These are phyloP conservation scores for Ambispora gerdemannii DNA, from an alignment of 192 early-diverging fungal species.

Conservation along the genomic window DNA sequence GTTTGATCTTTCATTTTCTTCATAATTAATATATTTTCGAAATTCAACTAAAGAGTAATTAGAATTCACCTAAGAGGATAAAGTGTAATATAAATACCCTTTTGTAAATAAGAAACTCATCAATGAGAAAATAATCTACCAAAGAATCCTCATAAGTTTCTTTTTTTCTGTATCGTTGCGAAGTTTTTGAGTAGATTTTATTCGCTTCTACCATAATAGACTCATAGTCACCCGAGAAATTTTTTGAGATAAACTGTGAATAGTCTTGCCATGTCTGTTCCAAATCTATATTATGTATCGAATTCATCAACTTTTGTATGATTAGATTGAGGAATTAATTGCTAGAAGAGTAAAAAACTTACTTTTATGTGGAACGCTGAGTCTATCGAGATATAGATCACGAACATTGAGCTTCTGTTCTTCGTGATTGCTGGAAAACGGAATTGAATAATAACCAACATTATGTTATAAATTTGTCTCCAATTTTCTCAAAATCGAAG, in stretches of 20 bases:
- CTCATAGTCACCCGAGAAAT: slow-evolving; percentile 56
- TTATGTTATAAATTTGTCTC: too few species aligned
- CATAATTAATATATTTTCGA: slow-evolving; percentile 50
- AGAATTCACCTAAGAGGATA: slow-evolving; percentile 18
- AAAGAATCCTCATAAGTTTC: slow-evolving; percentile 54
- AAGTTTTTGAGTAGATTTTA: slow-evolving; percentile 41
- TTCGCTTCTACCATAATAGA: slow-evolving; percentile 47
- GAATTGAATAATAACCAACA: background rate
- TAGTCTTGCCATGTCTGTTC: slow-evolving; percentile 60
- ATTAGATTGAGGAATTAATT: too few species aligned
- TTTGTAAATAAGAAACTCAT: too few species aligned
- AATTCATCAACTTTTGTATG: too few species aligned
- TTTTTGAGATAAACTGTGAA: slow-evolving; percentile 59
- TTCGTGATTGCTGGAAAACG: background rate
- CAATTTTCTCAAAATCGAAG: too few species aligned
- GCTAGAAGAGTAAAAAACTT: too few species aligned
- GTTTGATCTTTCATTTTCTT: slow-evolving; percentile 32
- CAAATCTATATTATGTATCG: slow-evolving; percentile 45
- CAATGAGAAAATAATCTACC: slow-evolving; percentile 36
- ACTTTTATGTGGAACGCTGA: slow-evolving; percentile 47
- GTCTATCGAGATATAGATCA: slow-evolving; percentile 40
- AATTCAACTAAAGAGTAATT: slow-evolving; percentile 45
- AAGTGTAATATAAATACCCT: background rate
- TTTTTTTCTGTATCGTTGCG: slow-evolving; percentile 38
- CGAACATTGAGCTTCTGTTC: slow-evolving; percentile 33